Percentiles rank a stretch among this genome's conserved stretches.
Evolutionary conservation across 1,139 yeast species (phyloP).

Genomic region (Taphrina wiesneri): DNA sequence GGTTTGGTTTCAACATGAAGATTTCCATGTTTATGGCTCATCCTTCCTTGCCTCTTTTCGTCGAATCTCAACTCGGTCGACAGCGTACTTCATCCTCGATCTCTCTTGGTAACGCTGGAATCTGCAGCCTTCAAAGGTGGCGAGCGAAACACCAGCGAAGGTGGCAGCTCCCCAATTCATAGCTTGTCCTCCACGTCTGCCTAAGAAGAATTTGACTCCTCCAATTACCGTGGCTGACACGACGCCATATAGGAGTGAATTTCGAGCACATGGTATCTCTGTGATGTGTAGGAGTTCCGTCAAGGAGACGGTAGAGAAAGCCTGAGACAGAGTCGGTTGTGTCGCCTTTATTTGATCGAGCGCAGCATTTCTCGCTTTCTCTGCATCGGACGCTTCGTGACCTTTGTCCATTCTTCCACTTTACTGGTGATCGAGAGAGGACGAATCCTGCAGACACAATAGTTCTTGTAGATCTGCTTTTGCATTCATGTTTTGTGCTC

Average conservation of each 20-base stretch:
- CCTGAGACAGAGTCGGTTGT: conserved; percentile 20
- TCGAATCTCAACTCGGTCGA: conserved; percentile 30
- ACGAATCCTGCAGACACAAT: neutral
- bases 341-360: conserved; percentile 18
- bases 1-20: neutral
- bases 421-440: neutral
- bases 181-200: conserved; percentile 20
- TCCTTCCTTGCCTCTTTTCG: conserved; percentile 4
- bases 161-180: conserved; percentile 32
- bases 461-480: too few relatives aligned
- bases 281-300: conserved; percentile 23
- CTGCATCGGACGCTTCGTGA: conserved; percentile 31
- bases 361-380: conserved; percentile 15
- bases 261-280: conserved; percentile 29
- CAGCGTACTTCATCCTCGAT: conserved; percentile 31
- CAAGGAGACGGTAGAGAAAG: conserved; percentile 16
- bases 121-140: conserved; percentile 29
- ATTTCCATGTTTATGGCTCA: neutral
- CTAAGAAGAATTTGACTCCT: conserved; percentile 21
- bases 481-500: too few relatives aligned
- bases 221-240: conserved; percentile 11
- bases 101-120: conserved; percentile 32
- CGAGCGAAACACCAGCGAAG: conserved; percentile 21
- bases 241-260: conserved; percentile 23
- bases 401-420: conserved; percentile 26